A percentile compares a stretch with the other conserved stretches of the same genome.
Conservation (phyloP, 768 basidiomycete species). For the Russula dissimulans region DNA sequence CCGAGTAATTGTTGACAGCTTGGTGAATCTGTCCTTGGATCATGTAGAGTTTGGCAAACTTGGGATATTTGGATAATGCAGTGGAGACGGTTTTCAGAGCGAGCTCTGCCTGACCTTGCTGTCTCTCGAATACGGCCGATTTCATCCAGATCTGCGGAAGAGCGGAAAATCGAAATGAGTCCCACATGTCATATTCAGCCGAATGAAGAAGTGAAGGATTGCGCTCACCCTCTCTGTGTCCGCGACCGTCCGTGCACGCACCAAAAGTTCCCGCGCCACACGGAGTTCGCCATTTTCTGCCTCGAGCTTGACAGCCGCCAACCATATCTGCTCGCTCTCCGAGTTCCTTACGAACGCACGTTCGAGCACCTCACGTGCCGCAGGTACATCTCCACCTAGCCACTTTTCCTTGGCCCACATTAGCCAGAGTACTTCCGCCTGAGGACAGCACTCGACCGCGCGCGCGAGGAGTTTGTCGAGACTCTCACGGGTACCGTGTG, state of each 20-base stretch:
- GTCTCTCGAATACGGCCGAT: slow-evolving; percentile 88
- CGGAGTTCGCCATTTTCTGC: slow-evolving; percentile 89
- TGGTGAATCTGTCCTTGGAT: slow-evolving; percentile 90
- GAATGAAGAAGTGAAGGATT: neutral
- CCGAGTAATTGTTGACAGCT: slow-evolving; percentile 44
- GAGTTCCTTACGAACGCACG: slow-evolving; percentile 90
- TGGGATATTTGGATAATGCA: slow-evolving; percentile 78
- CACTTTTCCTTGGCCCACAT: slow-evolving; percentile 99
- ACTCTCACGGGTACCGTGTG: slow-evolving; percentile 76
- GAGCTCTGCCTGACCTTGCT: slow-evolving; percentile 64
- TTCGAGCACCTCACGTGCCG: slow-evolving; percentile 83
- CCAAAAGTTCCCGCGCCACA: slow-evolving; percentile 78
- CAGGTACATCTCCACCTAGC: slow-evolving; percentile 79
- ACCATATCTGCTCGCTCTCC: slow-evolving; percentile 95
- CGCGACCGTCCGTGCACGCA: slow-evolving; percentile 82
- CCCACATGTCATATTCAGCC: neutral
- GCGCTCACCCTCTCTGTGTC: slow-evolving; percentile 77
- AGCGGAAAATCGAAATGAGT: slow-evolving; percentile 4
- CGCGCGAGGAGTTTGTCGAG: slow-evolving; percentile 72
- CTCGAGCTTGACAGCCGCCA: slow-evolving; percentile 94
- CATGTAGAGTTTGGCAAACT: slow-evolving; percentile 92
- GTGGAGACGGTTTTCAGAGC: slow-evolving; percentile 68
- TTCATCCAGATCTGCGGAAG: slow-evolving; percentile 92
- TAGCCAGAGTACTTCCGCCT: slow-evolving; percentile 93
- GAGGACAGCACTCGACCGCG: slow-evolving; percentile 86